Percentiles rank a stretch among this genome's conserved stretches.
These are phyloP conservation scores for Tulasnella sp. DNA, from an alignment of 768 basidiomycete genomes.

Conservation along the genomic window DNA sequence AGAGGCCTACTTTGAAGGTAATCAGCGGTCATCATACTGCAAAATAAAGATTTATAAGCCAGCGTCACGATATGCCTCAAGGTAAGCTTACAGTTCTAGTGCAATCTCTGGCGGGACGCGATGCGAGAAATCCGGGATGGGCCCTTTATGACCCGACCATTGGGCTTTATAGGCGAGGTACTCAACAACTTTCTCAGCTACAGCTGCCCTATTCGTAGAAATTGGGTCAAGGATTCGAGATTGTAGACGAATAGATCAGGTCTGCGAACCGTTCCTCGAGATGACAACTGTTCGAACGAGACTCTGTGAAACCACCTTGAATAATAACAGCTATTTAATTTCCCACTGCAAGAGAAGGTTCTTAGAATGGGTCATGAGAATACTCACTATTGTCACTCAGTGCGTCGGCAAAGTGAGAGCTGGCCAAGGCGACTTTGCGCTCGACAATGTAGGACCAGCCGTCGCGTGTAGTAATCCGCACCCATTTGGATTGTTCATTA, in stretches of 20 bases:
- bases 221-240: not conserved
- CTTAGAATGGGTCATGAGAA: not conserved
- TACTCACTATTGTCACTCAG: conserved; percentile 4
- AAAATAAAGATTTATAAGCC: not conserved
- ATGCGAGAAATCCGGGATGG: conserved; percentile 75
- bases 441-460: conserved; percentile 73
- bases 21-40: conserved; percentile 29
- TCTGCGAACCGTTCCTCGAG: conserved; percentile 53
- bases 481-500: conserved; percentile 42
- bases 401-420: conserved; percentile 31
- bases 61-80: not conserved
- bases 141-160: conserved; percentile 63
- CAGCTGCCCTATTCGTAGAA: conserved; percentile 35
- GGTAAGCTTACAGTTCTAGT: conserved; percentile 62
- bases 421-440: conserved; percentile 61
- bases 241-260: not conserved
- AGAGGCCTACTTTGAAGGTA: conserved; percentile 25
- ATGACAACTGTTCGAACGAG: conserved; percentile 55
- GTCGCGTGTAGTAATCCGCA: conserved; percentile 64
- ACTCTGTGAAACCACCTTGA: conserved; percentile 65
- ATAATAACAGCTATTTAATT: not conserved
- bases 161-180: conserved; percentile 79
- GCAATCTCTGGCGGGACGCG: conserved; percentile 80
- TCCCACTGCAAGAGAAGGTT: no score
- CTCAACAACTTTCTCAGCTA: conserved; percentile 81